These are phyloP conservation scores for Cryptococcus jaspeensis DNA, from an alignment of 1,284 basidiomycete species.

Conservation along the genomic window DNA sequence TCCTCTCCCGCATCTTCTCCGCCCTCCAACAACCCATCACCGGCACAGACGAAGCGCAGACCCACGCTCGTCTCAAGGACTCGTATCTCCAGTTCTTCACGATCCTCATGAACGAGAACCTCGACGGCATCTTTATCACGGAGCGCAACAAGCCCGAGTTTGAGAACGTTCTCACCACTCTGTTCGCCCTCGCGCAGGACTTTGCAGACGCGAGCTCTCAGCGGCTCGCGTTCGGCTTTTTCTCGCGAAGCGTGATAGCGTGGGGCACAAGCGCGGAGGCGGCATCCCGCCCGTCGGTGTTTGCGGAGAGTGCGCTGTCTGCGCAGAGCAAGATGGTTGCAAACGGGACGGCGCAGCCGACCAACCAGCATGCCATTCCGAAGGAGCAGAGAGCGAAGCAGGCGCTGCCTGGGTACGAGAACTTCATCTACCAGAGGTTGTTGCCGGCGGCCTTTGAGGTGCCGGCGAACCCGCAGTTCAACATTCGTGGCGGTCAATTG, in stretches of 20 bases:
- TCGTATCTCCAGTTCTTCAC: conserved; percentile 85
- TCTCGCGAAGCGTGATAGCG: conserved; percentile 65
- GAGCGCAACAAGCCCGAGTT: conserved; percentile 79
- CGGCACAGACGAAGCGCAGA: conserved; percentile 86
- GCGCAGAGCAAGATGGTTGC: conserved; percentile 51
- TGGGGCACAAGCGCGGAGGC: conserved; percentile 67
- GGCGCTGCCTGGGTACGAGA: conserved; percentile 84
- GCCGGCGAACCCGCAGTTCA: conserved; percentile 75
- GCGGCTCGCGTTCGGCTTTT: conserved; percentile 77
- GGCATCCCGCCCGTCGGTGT: conserved; percentile 40
- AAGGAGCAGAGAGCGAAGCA: conserved; percentile 50
- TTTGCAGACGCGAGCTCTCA: conserved; percentile 71
- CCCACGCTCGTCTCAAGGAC: conserved; percentile 82
- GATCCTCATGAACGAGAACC: conserved; percentile 73
- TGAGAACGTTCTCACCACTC: conserved; percentile 68
- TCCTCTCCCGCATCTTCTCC: conserved; percentile 78
- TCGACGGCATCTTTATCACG: conserved; percentile 77
- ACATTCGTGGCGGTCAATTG: conserved; percentile 78
- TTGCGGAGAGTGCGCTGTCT: conserved; percentile 41
- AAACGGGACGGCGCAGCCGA: conserved; percentile 35
- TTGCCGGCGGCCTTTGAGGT: conserved; percentile 81
- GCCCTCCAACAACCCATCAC: conserved; percentile 77
- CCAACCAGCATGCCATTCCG: conserved; percentile 40
- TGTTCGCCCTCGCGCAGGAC: conserved; percentile 66
- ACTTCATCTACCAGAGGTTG: conserved; percentile 85